These are phyloP conservation scores for Colletotrichum eleusines DNA, from an alignment of 2,329 filamentous ascomycete species.

Conservation along the genomic window DNA sequence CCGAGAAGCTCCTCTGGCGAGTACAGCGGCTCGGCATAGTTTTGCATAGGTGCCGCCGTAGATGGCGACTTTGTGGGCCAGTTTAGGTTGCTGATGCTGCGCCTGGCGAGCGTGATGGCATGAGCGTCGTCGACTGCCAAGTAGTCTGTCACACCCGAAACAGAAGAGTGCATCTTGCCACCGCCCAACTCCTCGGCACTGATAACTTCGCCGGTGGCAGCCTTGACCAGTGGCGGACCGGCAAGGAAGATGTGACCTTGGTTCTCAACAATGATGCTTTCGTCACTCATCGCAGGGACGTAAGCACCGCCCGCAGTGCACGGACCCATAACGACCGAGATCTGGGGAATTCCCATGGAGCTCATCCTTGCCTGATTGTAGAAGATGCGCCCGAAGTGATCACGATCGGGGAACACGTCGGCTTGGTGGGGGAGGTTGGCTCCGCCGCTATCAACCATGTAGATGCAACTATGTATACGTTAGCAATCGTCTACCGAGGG, in stretches of 20 bases:
- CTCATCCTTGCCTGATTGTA: conserved; percentile 98
- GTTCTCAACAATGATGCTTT: conserved; percentile 94
- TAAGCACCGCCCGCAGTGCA: conserved; percentile 97
- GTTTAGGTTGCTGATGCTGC: conserved; percentile 90
- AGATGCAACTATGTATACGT: conserved; percentile 76
- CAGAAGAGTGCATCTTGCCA: conserved; percentile 87
- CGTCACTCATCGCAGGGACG: conserved; percentile 96
- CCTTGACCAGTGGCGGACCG: conserved; percentile 93
- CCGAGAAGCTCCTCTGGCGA: conserved; percentile 84
- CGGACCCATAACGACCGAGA: conserved; percentile 96
- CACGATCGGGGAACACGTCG: conserved; percentile 93
- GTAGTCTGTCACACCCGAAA: conserved; percentile 95
- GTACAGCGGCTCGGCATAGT: conserved; percentile 82
- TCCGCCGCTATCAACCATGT: conserved; percentile 94
- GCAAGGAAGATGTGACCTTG: conserved; percentile 99
- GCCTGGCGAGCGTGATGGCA: conserved; percentile 84
- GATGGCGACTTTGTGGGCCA: conserved; percentile 71
- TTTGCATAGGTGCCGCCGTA: conserved; percentile 52
- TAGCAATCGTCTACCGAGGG: neutral
- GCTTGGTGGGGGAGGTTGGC: conserved; percentile 96
- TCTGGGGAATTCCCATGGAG: conserved; percentile 87
- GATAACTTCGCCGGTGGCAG: conserved; percentile 93
- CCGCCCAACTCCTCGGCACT: conserved; percentile 92
- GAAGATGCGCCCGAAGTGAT: conserved; percentile 98
- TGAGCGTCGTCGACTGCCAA: conserved; percentile 95